Evolutionary conservation across 495 filamentous ascomycete species (phyloP).

Genomic region (Penicillium tannophilum): DNA sequence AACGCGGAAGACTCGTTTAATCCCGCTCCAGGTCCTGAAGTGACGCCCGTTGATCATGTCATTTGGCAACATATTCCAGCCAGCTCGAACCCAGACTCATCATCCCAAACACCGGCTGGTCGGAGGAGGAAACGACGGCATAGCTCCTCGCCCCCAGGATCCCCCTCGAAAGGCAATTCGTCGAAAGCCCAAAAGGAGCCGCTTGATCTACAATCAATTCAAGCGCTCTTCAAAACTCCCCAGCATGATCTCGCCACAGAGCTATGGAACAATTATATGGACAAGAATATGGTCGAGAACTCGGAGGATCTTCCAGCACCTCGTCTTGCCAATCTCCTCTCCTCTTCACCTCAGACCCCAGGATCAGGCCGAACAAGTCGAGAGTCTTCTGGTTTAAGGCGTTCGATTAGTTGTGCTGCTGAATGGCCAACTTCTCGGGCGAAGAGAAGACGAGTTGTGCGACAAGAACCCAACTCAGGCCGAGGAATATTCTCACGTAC

Average conservation of each 20-base stretch:
- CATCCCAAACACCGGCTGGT: slow-evolving; percentile 50
- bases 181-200: slow-evolving; percentile 43
- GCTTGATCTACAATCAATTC: slow-evolving; percentile 54
- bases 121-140: slow-evolving; percentile 70
- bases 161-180: slow-evolving; percentile 58
- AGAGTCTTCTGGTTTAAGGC: slow-evolving; percentile 58
- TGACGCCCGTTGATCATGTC: slow-evolving; percentile 71
- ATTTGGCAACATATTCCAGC: slow-evolving; percentile 65
- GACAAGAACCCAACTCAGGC: slow-evolving; percentile 32
- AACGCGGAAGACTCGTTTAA: slow-evolving; percentile 62
- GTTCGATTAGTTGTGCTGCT: slow-evolving; percentile 73
- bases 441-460: slow-evolving; percentile 52
- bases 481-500: slow-evolving; percentile 50
- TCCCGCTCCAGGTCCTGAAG: slow-evolving; percentile 38
- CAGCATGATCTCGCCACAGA: slow-evolving; percentile 81
- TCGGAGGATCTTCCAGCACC: slow-evolving; percentile 47
- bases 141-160: slow-evolving; percentile 80
- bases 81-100: slow-evolving; percentile 45
- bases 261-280: slow-evolving; percentile 81
- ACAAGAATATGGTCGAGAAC: slow-evolving; percentile 44
- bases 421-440: slow-evolving; percentile 57
- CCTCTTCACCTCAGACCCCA: slow-evolving; percentile 69
- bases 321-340: slow-evolving; percentile 64
- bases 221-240: slow-evolving; percentile 67
- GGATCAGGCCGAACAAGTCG: slow-evolving; percentile 43